phyloP scores from a whole-genome alignment of 192 early-diverging fungal species.

The Polychytrium aggregatum region DNA sequence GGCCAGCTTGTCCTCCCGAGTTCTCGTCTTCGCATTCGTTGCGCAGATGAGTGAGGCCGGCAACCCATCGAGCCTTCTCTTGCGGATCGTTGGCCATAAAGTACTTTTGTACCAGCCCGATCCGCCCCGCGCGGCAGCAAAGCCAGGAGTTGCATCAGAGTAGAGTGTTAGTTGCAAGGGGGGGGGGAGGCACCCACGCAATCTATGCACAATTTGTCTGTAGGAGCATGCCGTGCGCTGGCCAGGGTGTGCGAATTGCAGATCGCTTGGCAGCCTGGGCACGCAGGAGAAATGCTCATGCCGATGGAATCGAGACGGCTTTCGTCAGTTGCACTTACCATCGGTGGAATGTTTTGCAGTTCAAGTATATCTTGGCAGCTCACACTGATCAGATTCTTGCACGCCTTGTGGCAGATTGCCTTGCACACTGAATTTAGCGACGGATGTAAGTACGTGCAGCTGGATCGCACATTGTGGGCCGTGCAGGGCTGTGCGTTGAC shows the following conservation, averaged over 20 bases:
- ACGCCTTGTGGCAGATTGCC: conserved; percentile 28
- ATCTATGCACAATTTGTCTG: too few relatives aligned
- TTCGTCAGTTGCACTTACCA: conserved; percentile 15
- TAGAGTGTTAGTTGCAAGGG: background rate
- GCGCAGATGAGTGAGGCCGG: too few relatives aligned
- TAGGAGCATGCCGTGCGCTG: too few relatives aligned
- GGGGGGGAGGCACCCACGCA: background rate
- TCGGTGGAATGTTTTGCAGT: conserved; percentile 20
- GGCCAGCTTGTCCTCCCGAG: too few relatives aligned
- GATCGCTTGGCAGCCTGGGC: too few relatives aligned
- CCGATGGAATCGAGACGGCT: background rate
- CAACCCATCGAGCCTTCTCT: conserved; percentile 29
- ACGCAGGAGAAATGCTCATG: background rate
- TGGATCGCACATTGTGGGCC: background rate
- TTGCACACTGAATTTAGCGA: conserved; percentile 17
- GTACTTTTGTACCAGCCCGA: too few relatives aligned
- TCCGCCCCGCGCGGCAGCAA: too few relatives aligned
- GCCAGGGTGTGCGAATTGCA: too few relatives aligned
- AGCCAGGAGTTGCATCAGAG: background rate
- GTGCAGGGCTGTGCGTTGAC: background rate
- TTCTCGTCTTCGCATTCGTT: too few relatives aligned
- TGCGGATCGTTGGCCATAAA: conserved; percentile 31
- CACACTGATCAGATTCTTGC: conserved; percentile 19
- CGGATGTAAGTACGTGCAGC: background rate
- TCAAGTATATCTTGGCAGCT: conserved; percentile 21